A percentile compares a stretch with the other conserved stretches of the same genome.
These are phyloP conservation scores for Heterobasidion parviporum DNA, from an alignment of 1,284 basidiomycete genomes.

Conservation along the genomic window DNA sequence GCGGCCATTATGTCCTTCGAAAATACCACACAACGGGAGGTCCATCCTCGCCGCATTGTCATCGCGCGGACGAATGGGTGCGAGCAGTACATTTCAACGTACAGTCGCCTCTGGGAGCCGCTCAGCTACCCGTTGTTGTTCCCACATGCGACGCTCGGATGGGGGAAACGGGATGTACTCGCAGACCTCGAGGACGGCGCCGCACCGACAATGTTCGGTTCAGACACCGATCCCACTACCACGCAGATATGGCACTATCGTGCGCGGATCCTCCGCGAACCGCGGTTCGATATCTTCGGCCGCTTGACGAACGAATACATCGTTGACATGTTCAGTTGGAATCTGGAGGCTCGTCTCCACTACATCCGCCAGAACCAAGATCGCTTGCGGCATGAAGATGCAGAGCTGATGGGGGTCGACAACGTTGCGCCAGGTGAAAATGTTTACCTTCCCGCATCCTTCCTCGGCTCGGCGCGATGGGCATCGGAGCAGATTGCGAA, in stretches of 20 bases:
- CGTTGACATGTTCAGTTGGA: conserved; percentile 27
- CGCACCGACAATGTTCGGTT: background rate
- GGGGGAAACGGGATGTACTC: conserved; percentile 14
- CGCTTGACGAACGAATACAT: conserved; percentile 25
- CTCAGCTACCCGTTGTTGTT: conserved; percentile 27
- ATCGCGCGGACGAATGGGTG: conserved; percentile 4
- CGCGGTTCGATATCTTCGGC: conserved; percentile 24
- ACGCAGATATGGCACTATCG: conserved; percentile 20
- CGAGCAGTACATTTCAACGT: conserved; percentile 14
- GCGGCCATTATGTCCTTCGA: conserved; percentile 21
- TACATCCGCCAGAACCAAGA: conserved; percentile 24
- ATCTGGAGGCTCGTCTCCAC: conserved; percentile 19
- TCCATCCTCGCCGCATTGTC: conserved; percentile 13
- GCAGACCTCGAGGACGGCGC: background rate
- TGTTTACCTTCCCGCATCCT: conserved; percentile 25
- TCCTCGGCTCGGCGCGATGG: conserved; percentile 24
- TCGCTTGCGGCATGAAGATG: conserved; percentile 15
- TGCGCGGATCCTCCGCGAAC: conserved; percentile 17
- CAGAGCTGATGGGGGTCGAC: conserved; percentile 13
- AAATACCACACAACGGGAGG: conserved; percentile 15
- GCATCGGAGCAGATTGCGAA: conserved; percentile 26
- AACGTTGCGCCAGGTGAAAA: conserved; percentile 12
- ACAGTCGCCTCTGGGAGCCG: conserved; percentile 25
- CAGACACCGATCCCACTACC: conserved; percentile 7
- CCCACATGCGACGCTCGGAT: conserved; percentile 25